Percentiles rank a stretch among this genome's conserved stretches.
phyloP scores from a whole-genome alignment of 129 eudicot genomes.

The Artemisia annua region DNA sequence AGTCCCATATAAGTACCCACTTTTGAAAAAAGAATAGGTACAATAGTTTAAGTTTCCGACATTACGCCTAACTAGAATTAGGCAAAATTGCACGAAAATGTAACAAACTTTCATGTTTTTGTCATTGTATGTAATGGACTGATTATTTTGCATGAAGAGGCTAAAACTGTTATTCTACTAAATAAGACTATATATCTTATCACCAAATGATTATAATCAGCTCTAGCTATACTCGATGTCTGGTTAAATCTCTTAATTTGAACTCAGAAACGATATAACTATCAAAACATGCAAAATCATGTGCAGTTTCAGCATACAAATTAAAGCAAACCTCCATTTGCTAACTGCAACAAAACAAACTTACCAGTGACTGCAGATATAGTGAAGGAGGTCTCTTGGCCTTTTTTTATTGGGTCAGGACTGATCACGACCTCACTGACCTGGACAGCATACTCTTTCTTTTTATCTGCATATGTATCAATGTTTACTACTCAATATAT shows the following conservation, averaged over 20 bases:
- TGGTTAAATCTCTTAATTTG: neutral
- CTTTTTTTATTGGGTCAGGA: conserved; percentile 57
- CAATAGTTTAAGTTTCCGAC: too few relatives aligned
- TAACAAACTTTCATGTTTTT: too few relatives aligned
- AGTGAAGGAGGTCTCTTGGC: conserved; percentile 55
- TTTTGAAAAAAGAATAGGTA: too few relatives aligned
- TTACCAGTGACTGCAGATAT: conserved; percentile 62
- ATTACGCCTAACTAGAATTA: too few relatives aligned
- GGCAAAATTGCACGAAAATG: too few relatives aligned
- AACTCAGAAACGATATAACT: neutral
- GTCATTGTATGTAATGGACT: too few relatives aligned
- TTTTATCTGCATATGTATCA: conserved; percentile 44
- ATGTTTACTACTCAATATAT: neutral
- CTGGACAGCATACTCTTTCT: conserved; percentile 41
- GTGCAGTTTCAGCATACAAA: neutral
- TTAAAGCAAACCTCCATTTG: conserved; percentile 42
- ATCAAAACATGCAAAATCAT: neutral
- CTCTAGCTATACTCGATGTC: neutral
- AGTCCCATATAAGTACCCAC: too few relatives aligned
- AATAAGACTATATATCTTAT: neutral
- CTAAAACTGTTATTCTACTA: neutral
- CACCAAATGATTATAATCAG: neutral
- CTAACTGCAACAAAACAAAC: conserved; percentile 27
- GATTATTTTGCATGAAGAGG: neutral
- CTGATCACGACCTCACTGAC: conserved; percentile 46